Evolutionary conservation across 345 rosid genomes (phyloP), one percentile per base, ranked within the genome.

Genomic region (Eucalyptus curtisii): DNA sequence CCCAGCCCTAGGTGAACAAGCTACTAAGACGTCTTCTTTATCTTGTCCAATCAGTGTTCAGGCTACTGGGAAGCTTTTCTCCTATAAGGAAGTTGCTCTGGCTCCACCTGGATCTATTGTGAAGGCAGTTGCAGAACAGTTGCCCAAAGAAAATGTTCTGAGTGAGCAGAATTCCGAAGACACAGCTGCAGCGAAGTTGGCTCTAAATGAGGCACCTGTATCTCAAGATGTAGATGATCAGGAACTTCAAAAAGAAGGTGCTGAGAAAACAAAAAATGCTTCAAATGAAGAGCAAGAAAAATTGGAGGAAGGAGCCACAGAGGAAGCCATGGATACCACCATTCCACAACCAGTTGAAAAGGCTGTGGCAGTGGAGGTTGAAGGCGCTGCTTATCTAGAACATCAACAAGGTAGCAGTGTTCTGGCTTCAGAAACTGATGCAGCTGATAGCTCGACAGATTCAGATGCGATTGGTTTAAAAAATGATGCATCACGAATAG

Each of bases 31-130:
- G 49, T 86, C 93, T 88, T 88, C 94, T 27, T 87, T 89, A 49
- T 89, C 92, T 86, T 93, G 92, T 90, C 93, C 97, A 55, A 91
- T 95, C 90, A 94, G 91, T 88, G 93, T 93, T 89, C 95, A 94
- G 90, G 95, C 97, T 88, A 94, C 95, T 88, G 99, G 99, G 91
- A 98, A 95, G 90, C 93, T 94, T 53, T 97, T 98, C 93, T 96
- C 99, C 91, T 98, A 98, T 91, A 98, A 98, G 91, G 99, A 98
- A 93, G 99, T 98, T 91, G 99, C 99, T 86, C 90, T 97, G 92
- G 99, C 99, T 84, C 98, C 98, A 80, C 99, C 98, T 49, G 99
- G 99, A 89, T 95, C 98, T 33, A 95, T 98, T 91, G 99, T 95
- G 87, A 98, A 96, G 94, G 93, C 95, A 50, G 98, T 94, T 88